phyloP scores from a whole-genome alignment of 2,329 filamentous ascomycete species.

The Ascochyta lentis region DNA sequence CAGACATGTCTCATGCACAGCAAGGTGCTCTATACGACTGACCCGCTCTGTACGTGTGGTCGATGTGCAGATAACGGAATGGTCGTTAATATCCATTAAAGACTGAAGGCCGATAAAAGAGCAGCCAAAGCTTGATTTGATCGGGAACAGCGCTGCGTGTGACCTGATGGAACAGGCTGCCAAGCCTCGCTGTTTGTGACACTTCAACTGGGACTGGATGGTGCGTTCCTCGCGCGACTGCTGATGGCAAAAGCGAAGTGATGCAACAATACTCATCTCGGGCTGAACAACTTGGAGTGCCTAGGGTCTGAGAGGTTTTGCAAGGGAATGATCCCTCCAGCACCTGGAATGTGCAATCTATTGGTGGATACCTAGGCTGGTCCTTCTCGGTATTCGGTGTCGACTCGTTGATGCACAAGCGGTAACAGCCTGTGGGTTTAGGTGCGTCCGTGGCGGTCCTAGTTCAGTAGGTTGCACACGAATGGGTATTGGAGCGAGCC shows the following conservation, averaged over 20 bases:
- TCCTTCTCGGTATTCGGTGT: neutral
- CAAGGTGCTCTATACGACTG: neutral
- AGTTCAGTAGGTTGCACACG: neutral
- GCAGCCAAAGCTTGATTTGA: neutral
- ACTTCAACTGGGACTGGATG: neutral
- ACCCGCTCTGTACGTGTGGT: too few species aligned
- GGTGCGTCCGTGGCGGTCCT: neutral
- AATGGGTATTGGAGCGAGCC: conserved; percentile 1
- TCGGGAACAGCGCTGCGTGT: neutral
- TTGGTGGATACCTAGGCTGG: neutral
- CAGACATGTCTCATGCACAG: too few species aligned
- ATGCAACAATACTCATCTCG: neutral
- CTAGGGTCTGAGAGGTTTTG: neutral
- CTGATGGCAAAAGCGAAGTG: too few species aligned
- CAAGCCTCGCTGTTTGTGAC: neutral
- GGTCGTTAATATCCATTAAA: too few species aligned
- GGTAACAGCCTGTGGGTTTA: neutral
- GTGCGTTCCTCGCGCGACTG: neutral
- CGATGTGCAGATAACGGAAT: too few species aligned
- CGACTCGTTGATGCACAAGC: neutral
- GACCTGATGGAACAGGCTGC: neutral
- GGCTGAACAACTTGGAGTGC: neutral
- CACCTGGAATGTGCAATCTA: neutral
- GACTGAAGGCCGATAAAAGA: neutral
- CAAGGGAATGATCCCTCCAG: neutral